Conservation (phyloP, 2,329 filamentous ascomycete species). For the Ascochyta pisi region DNA sequence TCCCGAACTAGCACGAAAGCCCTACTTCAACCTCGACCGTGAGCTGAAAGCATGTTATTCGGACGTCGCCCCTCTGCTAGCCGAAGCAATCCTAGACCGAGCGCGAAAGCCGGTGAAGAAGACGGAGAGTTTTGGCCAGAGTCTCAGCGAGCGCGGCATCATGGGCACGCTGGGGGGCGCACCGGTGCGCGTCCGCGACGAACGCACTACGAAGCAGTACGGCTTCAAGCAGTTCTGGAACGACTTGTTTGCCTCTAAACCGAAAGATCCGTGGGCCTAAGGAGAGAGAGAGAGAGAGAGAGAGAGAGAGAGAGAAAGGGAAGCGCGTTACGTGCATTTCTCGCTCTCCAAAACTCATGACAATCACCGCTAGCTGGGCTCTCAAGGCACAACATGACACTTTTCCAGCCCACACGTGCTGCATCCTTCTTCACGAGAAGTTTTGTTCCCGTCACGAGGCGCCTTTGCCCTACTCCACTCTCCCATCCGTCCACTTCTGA, state of each 20-base stretch:
- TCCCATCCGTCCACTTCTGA: too few relatives aligned
- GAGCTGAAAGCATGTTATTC: slow-evolving; percentile 84
- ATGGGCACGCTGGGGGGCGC: slow-evolving; percentile 66
- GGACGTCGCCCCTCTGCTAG: slow-evolving; percentile 80
- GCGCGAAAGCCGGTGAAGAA: slow-evolving; percentile 59
- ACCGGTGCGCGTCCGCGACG: slow-evolving; percentile 73
- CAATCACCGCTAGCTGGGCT: too few relatives aligned
- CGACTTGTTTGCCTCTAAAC: slow-evolving; percentile 69
- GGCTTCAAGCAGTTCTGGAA: slow-evolving; percentile 90
- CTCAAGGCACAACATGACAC: too few relatives aligned
- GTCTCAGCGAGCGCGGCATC: slow-evolving; percentile 58
- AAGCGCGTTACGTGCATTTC: too few relatives aligned
- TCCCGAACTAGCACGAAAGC: slow-evolving; percentile 88
- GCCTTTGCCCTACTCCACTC: too few relatives aligned
- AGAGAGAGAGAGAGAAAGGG: too few relatives aligned
- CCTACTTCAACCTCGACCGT: slow-evolving; percentile 83
- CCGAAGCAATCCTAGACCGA: slow-evolving; percentile 74
- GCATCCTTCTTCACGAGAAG: too few relatives aligned
- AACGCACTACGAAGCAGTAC: slow-evolving; percentile 73
- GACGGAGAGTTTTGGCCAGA: slow-evolving; percentile 45
- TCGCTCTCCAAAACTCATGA: too few relatives aligned
- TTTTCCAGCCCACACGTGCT: too few relatives aligned
- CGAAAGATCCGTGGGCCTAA: slow-evolving; percentile 12
- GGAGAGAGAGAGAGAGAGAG: too few relatives aligned
- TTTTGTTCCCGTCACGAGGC: too few relatives aligned